Evolutionary conservation across 2,329 filamentous ascomycete species (phyloP).

Genomic region (Xylaria sp.): DNA sequence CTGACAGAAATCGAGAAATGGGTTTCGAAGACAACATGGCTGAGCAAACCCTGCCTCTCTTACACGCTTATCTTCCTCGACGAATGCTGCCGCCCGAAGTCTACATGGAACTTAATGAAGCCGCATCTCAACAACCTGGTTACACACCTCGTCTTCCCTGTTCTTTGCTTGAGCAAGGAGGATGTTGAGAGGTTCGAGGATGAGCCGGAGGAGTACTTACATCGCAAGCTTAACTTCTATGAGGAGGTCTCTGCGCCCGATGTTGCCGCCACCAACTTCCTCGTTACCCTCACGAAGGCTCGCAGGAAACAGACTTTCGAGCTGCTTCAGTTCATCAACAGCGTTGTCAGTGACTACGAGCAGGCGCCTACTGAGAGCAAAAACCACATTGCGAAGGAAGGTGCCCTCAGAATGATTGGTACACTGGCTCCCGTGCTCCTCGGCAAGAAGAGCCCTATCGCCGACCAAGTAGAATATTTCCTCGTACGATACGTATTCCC

Average conservation of each 20-base stretch:
- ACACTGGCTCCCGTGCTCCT: constrained; percentile 90
- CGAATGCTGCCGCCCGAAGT: constrained; percentile 94
- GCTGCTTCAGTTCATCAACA: constrained; percentile 90
- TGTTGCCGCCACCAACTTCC: constrained; percentile 92
- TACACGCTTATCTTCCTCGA: constrained; percentile 94
- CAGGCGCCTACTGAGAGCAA: constrained; percentile 78
- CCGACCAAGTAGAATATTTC: constrained; percentile 97
- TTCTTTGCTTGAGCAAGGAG: constrained; percentile 85
- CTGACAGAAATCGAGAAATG: constrained; percentile 93
- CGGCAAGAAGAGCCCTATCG: constrained; percentile 97
- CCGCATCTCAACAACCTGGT: constrained; percentile 90
- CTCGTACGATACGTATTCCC: constrained; percentile 97
- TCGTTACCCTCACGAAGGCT: constrained; percentile 89
- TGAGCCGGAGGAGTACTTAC: constrained; percentile 92
- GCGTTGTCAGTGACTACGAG: constrained; percentile 91
- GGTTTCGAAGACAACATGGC: constrained; percentile 90
- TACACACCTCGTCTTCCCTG: constrained; percentile 90
- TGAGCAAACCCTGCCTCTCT: constrained; percentile 88
- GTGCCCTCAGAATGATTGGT: constrained; percentile 93
- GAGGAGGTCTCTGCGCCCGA: constrained; percentile 95
- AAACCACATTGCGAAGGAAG: constrained; percentile 92
- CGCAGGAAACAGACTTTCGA: constrained; percentile 94
- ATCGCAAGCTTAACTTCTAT: constrained; percentile 95
- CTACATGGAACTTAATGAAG: constrained; percentile 93
- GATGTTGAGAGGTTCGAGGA: constrained; percentile 91